Conservation (phyloP, 805 yeast genomes). For the Brettanomyces bruxellensis region DNA sequence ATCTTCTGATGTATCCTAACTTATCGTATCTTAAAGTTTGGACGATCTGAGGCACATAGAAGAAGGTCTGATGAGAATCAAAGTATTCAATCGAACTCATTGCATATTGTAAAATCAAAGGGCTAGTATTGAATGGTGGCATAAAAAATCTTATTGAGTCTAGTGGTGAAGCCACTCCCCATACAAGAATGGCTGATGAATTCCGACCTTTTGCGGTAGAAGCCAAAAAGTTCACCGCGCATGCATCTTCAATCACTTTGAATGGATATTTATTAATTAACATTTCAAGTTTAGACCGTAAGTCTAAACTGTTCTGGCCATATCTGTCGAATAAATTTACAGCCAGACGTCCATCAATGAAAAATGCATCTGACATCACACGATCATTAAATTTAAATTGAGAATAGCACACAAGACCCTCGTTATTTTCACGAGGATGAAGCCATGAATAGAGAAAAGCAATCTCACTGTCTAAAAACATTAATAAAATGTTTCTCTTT, state of each 20-base stretch:
- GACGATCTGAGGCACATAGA: constrained; percentile 96
- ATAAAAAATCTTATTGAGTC: constrained; percentile 77
- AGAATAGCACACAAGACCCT: constrained; percentile 29
- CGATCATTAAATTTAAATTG: constrained; percentile 28
- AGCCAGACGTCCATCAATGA: constrained; percentile 64
- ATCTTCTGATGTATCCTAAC: constrained; percentile 78
- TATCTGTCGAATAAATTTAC: constrained; percentile 58
- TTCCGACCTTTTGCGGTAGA: constrained; percentile 7
- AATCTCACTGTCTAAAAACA: constrained; percentile 71
- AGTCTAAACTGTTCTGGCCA: constrained; percentile 22
- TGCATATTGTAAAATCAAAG: constrained; percentile 72
- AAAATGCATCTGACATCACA: constrained; percentile 49
- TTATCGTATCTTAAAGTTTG: constrained; percentile 80
- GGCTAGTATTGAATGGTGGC: constrained; percentile 60
- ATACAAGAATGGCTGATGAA: constrained; percentile 31
- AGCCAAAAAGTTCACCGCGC: constrained; percentile 48
- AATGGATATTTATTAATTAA: constrained; percentile 51
- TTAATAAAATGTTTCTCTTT: constrained; percentile 46
- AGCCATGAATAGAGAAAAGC: constrained; percentile 70
- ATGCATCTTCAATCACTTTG: constrained; percentile 44
- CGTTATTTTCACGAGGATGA: constrained; percentile 42
- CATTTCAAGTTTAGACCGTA: constrained; percentile 30
- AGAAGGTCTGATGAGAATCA: constrained; percentile 82
- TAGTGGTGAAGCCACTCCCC: constrained; percentile 74
- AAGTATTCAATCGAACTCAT: constrained; percentile 84